These are phyloP conservation scores for Inga leiocalycina DNA, from an alignment of 306 rosid species.

Conservation along the genomic window DNA sequence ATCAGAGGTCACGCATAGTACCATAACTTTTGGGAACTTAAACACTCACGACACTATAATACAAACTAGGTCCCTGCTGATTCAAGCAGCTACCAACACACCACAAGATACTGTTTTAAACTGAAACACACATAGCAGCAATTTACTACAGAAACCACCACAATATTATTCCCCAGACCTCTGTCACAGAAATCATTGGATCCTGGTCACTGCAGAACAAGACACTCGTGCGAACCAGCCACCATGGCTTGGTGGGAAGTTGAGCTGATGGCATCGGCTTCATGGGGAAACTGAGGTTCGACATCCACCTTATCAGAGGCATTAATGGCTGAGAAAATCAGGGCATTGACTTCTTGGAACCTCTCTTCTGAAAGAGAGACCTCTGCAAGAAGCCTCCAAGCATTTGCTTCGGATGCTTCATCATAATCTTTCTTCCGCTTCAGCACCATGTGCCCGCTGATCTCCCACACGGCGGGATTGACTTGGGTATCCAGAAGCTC, in stretches of 20 bases:
- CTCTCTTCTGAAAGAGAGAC: constrained; percentile 30
- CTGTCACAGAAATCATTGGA: neutral
- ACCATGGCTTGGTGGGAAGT: constrained; percentile 41
- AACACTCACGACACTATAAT: constrained; percentile 20
- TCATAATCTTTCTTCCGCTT: constrained; percentile 35
- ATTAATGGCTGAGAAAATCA: constrained; percentile 66
- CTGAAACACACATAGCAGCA: constrained; percentile 36
- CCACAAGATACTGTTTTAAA: constrained; percentile 35
- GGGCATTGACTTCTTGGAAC: constrained; percentile 36
- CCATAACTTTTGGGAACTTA: neutral
- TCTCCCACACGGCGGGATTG: constrained; percentile 45
- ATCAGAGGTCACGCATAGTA: neutral
- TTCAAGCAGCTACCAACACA: constrained; percentile 39
- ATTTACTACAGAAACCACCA: constrained; percentile 30
- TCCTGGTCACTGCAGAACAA: constrained; percentile 60
- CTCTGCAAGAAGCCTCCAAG: constrained; percentile 35
- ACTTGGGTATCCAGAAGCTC: constrained; percentile 25
- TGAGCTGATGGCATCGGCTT: constrained; percentile 41
- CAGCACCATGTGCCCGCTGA: constrained; percentile 37
- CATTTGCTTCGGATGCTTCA: constrained; percentile 20
- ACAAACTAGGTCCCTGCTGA: constrained; percentile 2
- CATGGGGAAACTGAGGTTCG: neutral
- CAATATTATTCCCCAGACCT: constrained; percentile 21
- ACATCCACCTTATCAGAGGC: constrained; percentile 37
- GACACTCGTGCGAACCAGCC: constrained; percentile 70